Base-by-base conservation (phyloP, 768 basidiomycete genomes). In the Suillus occidentalis region DNA sequence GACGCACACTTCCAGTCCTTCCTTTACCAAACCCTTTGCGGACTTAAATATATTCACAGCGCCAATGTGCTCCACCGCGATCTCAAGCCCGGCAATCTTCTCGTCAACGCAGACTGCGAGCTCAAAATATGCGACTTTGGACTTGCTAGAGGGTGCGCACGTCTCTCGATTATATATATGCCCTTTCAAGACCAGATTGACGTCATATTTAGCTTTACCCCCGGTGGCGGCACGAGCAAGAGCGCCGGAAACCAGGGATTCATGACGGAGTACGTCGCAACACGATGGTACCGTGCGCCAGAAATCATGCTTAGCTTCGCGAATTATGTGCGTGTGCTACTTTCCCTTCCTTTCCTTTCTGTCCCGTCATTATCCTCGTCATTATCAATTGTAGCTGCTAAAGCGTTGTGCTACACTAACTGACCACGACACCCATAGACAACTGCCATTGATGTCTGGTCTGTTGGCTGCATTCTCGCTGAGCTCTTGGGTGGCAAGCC, bases 241-340 rank as follows among this genome's bases (percentile, higher is more conserved):
- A 84, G 88, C 1, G 87, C 90, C 25, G 89, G 89, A 43, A 91
- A 92, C 72, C 91, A 90, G 72, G 97, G 97, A 0, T 98, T 99
- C 80, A 98, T 99, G 97, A 99, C 97, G 0, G 97, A 99, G 79
- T 99, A 97, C 76, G 92, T 99, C 39, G 97, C 97, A n/a, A 99
- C 97, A 9, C 85, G 97, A 63, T 99, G 97, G 97, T 99, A 99
- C 76, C 84, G 97, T 42, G 97, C 97, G 25, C 97, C 97, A 0
- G 97, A 99, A 80, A 99, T 99, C 78, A 99, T 99, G 97, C 76
- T 99, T 71, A 95, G 94, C 80, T 97, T 95, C 70, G 93, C 93
- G 25, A 95, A 95, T 80, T 95, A 95, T 72, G 95, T 95, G 69
- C 76, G 91, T 81, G 6, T 16, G 36, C 50, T 7, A 18, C 14